Percentiles rank a stretch among this genome's conserved stretches.
These are phyloP conservation scores for Davidsoniella eucalypti DNA, from an alignment of 2,329 filamentous ascomycete genomes.

Conservation along the genomic window DNA sequence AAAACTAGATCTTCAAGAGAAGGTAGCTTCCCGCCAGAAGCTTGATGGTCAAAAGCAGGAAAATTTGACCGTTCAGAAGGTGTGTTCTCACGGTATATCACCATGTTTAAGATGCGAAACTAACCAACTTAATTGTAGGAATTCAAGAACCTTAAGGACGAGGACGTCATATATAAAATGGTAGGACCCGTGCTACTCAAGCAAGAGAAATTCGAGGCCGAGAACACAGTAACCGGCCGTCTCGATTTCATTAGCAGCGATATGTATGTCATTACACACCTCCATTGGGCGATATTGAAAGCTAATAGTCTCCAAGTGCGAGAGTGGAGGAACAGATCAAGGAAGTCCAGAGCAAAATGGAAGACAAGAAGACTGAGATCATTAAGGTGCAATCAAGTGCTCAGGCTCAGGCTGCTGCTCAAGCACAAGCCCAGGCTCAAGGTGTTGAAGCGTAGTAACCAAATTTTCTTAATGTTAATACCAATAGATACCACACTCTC, in stretches of 20 bases:
- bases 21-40: slow-evolving; percentile 69
- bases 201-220: slow-evolving; percentile 81
- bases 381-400: slow-evolving; percentile 37
- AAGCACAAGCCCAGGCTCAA: slow-evolving; percentile 3
- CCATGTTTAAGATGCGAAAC: background rate
- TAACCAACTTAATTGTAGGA: slow-evolving; percentile 36
- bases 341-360: slow-evolving; percentile 37
- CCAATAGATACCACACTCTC: background rate
- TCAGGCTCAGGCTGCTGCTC: slow-evolving; percentile 21
- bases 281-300: background rate
- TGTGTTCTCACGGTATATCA: slow-evolving; percentile 20
- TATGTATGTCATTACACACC: slow-evolving; percentile 44
- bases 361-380: slow-evolving; percentile 43
- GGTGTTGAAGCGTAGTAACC: background rate
- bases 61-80: slow-evolving; percentile 74
- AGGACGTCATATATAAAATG: slow-evolving; percentile 88
- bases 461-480: background rate
- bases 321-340: slow-evolving; percentile 35
- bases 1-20: slow-evolving; percentile 55
- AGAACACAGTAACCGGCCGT: slow-evolving; percentile 77
- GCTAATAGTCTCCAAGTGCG: background rate
- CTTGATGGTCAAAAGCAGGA: slow-evolving; percentile 90
- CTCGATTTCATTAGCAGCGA: slow-evolving; percentile 88
- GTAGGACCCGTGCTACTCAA: slow-evolving; percentile 85
- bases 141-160: slow-evolving; percentile 61